A percentile compares a stretch with the other conserved stretches of the same genome.
phyloP scores from a whole-genome alignment of 192 early-diverging fungal species.

The Chytriomyces hyalinus region DNA sequence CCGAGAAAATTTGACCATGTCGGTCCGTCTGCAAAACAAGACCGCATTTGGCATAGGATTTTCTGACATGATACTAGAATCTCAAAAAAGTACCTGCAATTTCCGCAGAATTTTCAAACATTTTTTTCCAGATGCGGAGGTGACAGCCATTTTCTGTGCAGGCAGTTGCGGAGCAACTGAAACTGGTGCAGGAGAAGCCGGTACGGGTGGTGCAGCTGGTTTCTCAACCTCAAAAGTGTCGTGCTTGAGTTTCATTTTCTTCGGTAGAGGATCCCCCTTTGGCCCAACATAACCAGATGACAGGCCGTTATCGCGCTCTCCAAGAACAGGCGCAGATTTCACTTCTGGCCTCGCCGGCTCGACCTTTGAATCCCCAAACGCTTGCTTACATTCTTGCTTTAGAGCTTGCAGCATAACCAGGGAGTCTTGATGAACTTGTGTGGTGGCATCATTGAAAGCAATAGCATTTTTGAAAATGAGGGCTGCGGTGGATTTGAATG shows the following conservation, averaged over 20 bases:
- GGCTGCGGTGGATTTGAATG: conserved; percentile 73
- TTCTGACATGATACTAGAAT: not conserved
- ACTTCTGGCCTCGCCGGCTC: no score
- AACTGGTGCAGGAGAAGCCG: not conserved
- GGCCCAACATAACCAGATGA: no score
- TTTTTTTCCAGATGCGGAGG: conserved; percentile 24
- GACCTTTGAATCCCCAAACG: conserved; percentile 6
- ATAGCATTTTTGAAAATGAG: conserved; percentile 59
- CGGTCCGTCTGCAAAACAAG: conserved; percentile 6
- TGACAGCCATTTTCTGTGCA: conserved; percentile 1
- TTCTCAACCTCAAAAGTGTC: not conserved
- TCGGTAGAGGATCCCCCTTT: not conserved
- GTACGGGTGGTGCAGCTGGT: not conserved
- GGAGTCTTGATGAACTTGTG: conserved; percentile 70
- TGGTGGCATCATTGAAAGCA: conserved; percentile 72
- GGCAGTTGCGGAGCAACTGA: not conserved
- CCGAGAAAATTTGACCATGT: conserved; percentile 36
- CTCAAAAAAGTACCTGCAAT: conserved; percentile 11
- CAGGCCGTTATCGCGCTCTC: no score
- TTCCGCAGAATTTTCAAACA: conserved; percentile 28
- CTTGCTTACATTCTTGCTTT: conserved; percentile 3
- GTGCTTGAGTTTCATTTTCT: conserved; percentile 31
- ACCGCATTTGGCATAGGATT: not conserved
- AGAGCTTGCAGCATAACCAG: conserved; percentile 51
- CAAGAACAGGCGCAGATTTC: no score